phyloP scores from a whole-genome alignment of 441 rosid genomes.

The Eutrema salsugineum region DNA sequence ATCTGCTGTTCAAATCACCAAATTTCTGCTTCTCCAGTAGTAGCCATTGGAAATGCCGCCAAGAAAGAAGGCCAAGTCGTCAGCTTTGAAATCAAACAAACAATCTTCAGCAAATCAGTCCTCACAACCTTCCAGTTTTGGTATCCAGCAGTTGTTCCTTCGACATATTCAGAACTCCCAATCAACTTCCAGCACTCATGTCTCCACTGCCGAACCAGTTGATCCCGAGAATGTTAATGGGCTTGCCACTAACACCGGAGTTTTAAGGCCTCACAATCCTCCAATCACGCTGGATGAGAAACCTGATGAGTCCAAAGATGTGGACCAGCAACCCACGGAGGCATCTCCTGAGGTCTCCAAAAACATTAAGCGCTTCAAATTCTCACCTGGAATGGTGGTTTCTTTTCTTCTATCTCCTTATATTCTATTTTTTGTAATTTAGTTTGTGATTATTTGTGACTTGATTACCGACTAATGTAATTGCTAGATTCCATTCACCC shows the following conservation, averaged over 20 bases:
- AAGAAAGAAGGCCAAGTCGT: slow-evolving; percentile 60
- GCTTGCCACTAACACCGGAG: slow-evolving; percentile 3
- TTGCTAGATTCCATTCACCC: not conserved
- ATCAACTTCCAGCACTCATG: slow-evolving; percentile 16
- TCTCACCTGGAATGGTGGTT: slow-evolving; percentile 93
- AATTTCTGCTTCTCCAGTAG: not conserved
- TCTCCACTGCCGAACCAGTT: slow-evolving; percentile 13
- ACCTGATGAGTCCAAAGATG: slow-evolving; percentile 28
- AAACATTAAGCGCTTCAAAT: slow-evolving; percentile 58
- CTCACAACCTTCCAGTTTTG: slow-evolving; percentile 59
- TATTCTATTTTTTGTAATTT: not conserved
- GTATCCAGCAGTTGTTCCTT: slow-evolving; percentile 90
- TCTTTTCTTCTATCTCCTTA: not conserved
- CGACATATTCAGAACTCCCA: slow-evolving; percentile 67
- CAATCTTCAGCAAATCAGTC: slow-evolving; percentile 32
- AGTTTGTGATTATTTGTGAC: not conserved
- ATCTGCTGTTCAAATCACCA: not conserved
- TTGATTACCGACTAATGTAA: not conserved
- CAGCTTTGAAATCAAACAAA: slow-evolving; percentile 40
- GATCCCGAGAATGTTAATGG: slow-evolving; percentile 2
- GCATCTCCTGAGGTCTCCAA: slow-evolving; percentile 64
- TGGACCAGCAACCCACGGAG: slow-evolving; percentile 15
- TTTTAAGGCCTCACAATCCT: slow-evolving; percentile 28
- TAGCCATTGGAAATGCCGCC: slow-evolving; percentile 56
- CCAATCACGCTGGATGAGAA: slow-evolving; percentile 4